Conservation (phyloP, 345 rosid genomes). For the Draba incana region DNA sequence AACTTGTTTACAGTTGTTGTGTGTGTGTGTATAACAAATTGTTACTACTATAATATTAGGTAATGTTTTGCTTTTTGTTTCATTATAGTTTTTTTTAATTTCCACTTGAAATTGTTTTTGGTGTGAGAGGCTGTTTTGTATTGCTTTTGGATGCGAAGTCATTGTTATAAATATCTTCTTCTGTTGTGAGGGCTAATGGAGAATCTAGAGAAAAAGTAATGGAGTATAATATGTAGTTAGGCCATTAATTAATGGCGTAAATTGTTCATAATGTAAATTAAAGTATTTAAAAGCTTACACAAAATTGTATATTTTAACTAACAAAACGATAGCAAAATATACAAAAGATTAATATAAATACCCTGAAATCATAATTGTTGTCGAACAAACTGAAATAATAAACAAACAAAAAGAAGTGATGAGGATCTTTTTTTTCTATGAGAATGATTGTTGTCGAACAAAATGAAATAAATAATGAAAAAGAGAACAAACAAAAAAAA, state of each 20-base stretch:
- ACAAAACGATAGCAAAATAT: too few relatives aligned
- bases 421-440: background rate
- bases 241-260: background rate
- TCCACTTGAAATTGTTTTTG: conserved; percentile 23
- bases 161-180: conserved; percentile 14
- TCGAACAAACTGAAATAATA: conserved; percentile 1
- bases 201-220: conserved; percentile 14
- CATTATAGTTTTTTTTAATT: background rate
- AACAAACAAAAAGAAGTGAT: background rate
- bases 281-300: background rate
- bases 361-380: conserved; percentile 12
- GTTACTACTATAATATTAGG: background rate
- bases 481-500: background rate
- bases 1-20: conserved; percentile 38
- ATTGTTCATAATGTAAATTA: background rate
- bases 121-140: conserved; percentile 22
- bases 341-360: too few relatives aligned
- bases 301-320: background rate
- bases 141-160: conserved; percentile 23
- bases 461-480: background rate
- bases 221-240: background rate
- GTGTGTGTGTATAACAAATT: conserved; percentile 1
- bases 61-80: conserved; percentile 32
- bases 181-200: background rate
- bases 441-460: conserved; percentile 17